Conservation (phyloP, 495 filamentous ascomycete genomes). For the Rostrohypoxylon terebratum region DNA sequence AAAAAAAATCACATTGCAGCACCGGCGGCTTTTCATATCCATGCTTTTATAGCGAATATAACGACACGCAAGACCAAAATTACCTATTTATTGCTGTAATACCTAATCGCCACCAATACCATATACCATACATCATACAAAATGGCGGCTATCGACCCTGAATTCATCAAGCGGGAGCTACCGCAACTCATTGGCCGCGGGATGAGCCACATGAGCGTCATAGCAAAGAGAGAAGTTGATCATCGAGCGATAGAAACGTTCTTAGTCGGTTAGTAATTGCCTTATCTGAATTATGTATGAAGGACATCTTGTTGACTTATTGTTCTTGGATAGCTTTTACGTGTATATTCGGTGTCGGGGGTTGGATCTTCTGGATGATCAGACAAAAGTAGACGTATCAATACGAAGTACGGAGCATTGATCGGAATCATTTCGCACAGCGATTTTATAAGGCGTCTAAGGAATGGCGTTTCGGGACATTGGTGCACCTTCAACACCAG, state of each 20-base stretch:
- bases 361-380: slow-evolving; percentile 46
- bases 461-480: not conserved
- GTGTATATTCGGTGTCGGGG: slow-evolving; percentile 44
- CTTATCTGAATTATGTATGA: not conserved
- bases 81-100: not conserved
- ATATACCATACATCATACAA: not conserved
- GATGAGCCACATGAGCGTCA: slow-evolving; percentile 37
- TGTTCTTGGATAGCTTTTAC: slow-evolving; percentile 23
- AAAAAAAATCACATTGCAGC: not conserved
- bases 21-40: not conserved
- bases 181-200: slow-evolving; percentile 41
- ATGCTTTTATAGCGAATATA: slow-evolving; percentile 8
- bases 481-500: not conserved
- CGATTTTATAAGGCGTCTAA: not conserved
- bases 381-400: slow-evolving; percentile 37
- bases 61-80: not conserved
- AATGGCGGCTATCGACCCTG: slow-evolving; percentile 38
- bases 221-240: slow-evolving; percentile 40
- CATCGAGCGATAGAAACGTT: slow-evolving; percentile 42
- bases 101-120: not conserved
- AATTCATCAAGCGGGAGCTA: slow-evolving; percentile 38
- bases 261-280: slow-evolving; percentile 30
- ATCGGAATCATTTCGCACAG: not conserved
- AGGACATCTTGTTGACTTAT: slow-evolving; percentile 6
- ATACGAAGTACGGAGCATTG: not conserved